A percentile compares a stretch with the other conserved stretches of the same genome.
Conservation (phyloP, 129 eudicot genomes). For the Heracleum sosnowskyi region DNA sequence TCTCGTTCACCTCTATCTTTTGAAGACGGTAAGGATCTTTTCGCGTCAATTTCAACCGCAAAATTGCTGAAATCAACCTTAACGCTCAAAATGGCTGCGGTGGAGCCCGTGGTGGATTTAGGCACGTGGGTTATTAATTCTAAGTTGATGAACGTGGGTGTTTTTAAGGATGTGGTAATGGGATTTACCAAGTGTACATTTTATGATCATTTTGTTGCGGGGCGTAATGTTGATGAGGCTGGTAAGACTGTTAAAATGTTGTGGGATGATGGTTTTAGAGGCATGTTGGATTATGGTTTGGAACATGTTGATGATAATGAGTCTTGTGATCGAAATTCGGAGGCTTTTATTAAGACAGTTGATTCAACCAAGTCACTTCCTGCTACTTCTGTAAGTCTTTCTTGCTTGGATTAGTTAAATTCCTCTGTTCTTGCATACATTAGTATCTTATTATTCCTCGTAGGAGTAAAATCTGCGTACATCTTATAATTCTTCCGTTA, state of each 20-base stretch:
- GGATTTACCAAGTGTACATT: conserved; percentile 39
- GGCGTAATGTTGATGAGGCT: conserved; percentile 48
- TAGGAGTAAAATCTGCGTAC: neutral
- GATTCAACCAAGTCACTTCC: conserved; percentile 48
- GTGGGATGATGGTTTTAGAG: conserved; percentile 59
- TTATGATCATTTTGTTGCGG: conserved; percentile 82
- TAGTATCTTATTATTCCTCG: neutral
- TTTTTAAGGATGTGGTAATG: conserved; percentile 33
- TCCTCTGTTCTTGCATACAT: neutral
- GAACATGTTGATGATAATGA: conserved; percentile 75
- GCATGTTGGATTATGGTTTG: conserved; percentile 80
- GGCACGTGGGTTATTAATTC: conserved; percentile 83
- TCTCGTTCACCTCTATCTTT: conserved; percentile 31
- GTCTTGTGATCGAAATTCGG: conserved; percentile 53
- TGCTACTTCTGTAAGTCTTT: conserved; percentile 46
- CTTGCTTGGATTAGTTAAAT: neutral
- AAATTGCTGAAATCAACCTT: conserved; percentile 47
- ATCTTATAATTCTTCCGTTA: neutral
- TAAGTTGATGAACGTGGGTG: conserved; percentile 37
- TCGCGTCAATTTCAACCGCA: conserved; percentile 48
- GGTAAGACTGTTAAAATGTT: conserved; percentile 47
- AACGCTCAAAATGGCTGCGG: conserved; percentile 45
- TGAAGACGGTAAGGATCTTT: conserved; percentile 48
- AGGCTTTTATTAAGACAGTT: conserved; percentile 45
- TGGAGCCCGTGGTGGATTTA: conserved; percentile 59